Conservation (phyloP, 805 yeast genomes). For the Metschnikowia orientalis region DNA sequence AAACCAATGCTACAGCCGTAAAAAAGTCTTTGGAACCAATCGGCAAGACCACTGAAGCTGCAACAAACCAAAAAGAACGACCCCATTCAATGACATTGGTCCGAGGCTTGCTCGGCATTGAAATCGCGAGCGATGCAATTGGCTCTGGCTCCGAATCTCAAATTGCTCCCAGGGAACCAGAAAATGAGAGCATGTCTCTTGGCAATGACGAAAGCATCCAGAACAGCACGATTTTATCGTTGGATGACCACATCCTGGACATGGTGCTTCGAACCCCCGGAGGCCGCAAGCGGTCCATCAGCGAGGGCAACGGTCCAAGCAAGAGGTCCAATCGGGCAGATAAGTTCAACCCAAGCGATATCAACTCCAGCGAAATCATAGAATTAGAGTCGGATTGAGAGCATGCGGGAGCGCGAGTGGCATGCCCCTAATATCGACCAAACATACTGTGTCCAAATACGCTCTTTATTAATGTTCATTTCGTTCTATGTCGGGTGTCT, state of each 20-base stretch:
- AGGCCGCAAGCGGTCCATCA: conserved; percentile 11
- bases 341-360: conserved; percentile 10
- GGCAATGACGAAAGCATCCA: conserved; percentile 3
- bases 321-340: conserved; percentile 10
- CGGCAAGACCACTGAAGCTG: too few species aligned
- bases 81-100: too few species aligned
- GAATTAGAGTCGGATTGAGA: conserved; percentile 12
- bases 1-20: too few species aligned
- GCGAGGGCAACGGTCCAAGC: conserved; percentile 7
- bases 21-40: too few species aligned
- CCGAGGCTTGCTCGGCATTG: conserved; percentile 9
- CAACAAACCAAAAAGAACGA: too few species aligned
- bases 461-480: too few species aligned
- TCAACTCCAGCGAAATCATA: conserved; percentile 13
- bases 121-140: conserved; percentile 2
- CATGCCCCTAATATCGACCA: too few species aligned
- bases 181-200: conserved; percentile 1
- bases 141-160: background rate
- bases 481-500: too few species aligned
- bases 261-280: conserved; percentile 12
- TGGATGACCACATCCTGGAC: conserved; percentile 9
- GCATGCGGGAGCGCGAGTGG: too few species aligned
- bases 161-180: conserved; percentile 1
- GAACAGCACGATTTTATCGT: conserved; percentile 3
- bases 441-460: too few species aligned